These are phyloP conservation scores for Fusarium citri DNA, from an alignment of 2,329 filamentous ascomycete species.

Conservation along the genomic window DNA sequence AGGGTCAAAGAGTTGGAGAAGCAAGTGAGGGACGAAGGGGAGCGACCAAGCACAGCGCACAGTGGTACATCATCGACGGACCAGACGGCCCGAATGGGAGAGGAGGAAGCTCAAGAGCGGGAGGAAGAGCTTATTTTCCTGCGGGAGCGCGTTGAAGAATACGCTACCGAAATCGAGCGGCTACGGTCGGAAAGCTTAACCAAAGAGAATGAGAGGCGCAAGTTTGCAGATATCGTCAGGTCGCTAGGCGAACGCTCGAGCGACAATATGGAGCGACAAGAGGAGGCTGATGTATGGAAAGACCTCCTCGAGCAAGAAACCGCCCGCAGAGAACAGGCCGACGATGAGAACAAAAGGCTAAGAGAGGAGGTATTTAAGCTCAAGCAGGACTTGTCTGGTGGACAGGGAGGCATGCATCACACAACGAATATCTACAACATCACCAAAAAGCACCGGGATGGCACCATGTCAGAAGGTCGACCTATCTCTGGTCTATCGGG, in stretches of 20 bases:
- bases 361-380: constrained; percentile 86
- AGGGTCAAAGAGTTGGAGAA: constrained; percentile 89
- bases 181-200: constrained; percentile 81
- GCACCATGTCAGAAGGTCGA: constrained; percentile 60
- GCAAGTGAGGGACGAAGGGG: constrained; percentile 75
- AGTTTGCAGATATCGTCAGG: constrained; percentile 82
- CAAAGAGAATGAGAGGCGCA: constrained; percentile 86
- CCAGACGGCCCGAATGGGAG: constrained; percentile 65
- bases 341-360: constrained; percentile 86
- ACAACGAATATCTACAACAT: constrained; percentile 76
- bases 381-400: constrained; percentile 65
- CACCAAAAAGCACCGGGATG: constrained; percentile 64
- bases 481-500: constrained; percentile 63
- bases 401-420: constrained; percentile 60
- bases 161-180: constrained; percentile 84
- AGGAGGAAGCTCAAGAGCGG: constrained; percentile 73
- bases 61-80: constrained; percentile 69
- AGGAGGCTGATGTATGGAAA: constrained; percentile 89
- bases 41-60: constrained; percentile 69
- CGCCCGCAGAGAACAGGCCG: constrained; percentile 85
- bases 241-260: constrained; percentile 62
- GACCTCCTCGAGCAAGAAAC: constrained; percentile 94
- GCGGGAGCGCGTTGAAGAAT: constrained; percentile 86
- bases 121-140: constrained; percentile 90
- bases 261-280: constrained; percentile 65